A percentile compares a stretch with the other conserved stretches of the same genome.
These are phyloP conservation scores for Citrullus colocynthis DNA, from an alignment of 306 rosid species.

Conservation along the genomic window DNA sequence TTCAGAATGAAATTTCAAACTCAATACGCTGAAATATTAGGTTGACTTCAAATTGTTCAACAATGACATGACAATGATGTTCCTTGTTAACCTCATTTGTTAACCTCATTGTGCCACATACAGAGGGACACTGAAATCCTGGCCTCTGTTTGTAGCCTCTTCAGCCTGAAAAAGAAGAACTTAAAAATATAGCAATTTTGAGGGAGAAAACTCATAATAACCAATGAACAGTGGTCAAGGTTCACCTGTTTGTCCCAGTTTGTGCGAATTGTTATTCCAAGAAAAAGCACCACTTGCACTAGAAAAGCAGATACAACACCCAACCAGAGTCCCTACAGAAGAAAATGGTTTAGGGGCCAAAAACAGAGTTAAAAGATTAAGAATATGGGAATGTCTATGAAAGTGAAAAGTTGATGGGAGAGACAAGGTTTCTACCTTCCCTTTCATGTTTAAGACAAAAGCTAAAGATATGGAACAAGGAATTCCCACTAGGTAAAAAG, in stretches of 20 bases:
- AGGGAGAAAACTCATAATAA: neutral
- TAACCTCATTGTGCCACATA: neutral
- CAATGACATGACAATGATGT: neutral
- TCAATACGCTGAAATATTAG: neutral
- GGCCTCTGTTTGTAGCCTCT: conserved; percentile 22
- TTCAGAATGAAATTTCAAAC: no score
- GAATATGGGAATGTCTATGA: neutral
- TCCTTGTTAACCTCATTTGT: neutral
- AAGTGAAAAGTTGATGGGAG: neutral
- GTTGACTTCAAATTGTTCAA: neutral
- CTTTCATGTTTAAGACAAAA: conserved; percentile 6
- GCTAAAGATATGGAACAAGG: conserved; percentile 5
- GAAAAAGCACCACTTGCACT: conserved; percentile 22
- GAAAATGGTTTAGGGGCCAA: neutral
- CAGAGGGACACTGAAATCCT: neutral
- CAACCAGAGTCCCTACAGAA: conserved; percentile 24
- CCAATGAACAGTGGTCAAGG: neutral
- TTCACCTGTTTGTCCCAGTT: conserved; percentile 38
- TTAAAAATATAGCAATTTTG: neutral
- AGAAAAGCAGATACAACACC: conserved; percentile 24
- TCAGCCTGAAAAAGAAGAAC: conserved; percentile 11
- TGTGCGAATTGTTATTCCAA: conserved; percentile 16
- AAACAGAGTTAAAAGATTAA: no score
- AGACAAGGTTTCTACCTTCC: neutral
- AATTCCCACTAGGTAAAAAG: conserved; percentile 10